phyloP scores from a whole-genome alignment of 805 yeast genomes.

The Hanseniaspora nectarophila region DNA sequence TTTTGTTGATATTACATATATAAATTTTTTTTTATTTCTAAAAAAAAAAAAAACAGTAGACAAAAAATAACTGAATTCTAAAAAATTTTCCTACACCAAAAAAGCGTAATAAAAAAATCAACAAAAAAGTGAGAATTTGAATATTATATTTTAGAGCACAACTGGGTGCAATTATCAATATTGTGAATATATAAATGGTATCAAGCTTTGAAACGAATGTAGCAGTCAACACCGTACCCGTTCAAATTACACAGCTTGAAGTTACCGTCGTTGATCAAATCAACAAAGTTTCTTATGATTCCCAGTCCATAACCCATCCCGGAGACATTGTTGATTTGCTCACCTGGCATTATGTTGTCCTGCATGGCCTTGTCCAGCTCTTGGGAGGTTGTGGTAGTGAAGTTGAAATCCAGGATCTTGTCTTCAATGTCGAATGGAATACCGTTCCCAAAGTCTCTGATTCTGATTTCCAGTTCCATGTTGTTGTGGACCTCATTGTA shows the following conservation, averaged over 20 bases:
- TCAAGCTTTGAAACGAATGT: conserved; percentile 35
- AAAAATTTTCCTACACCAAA: too few species aligned
- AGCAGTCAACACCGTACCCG: conserved; percentile 74
- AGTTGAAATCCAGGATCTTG: conserved; percentile 75
- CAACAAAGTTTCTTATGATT: conserved; percentile 61
- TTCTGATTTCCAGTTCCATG: conserved; percentile 51
- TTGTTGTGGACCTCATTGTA: conserved; percentile 20
- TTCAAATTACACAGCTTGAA: conserved; percentile 56
- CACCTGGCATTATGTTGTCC: conserved; percentile 57
- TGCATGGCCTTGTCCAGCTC: conserved; percentile 41
- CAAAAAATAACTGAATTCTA: too few species aligned
- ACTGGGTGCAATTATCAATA: too few species aligned
- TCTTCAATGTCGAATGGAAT: conserved; percentile 54
- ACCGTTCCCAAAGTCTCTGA: conserved; percentile 85
- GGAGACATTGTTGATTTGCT: conserved; percentile 58
- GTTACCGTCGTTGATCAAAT: conserved; percentile 52
- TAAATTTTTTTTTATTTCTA: too few species aligned
- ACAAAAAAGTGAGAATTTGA: too few species aligned
- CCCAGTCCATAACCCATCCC: conserved; percentile 97
- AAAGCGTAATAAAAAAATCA: too few species aligned
- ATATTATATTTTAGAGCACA: too few species aligned
- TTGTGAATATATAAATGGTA: too few species aligned
- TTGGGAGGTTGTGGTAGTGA: conserved; percentile 56
- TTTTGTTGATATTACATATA: too few species aligned
- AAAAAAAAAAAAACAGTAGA: too few species aligned